Percentiles rank a stretch among this genome's conserved stretches.
phyloP scores from a whole-genome alignment of 2,329 filamentous ascomycete species.

The Scedosporium minutisporum region DNA sequence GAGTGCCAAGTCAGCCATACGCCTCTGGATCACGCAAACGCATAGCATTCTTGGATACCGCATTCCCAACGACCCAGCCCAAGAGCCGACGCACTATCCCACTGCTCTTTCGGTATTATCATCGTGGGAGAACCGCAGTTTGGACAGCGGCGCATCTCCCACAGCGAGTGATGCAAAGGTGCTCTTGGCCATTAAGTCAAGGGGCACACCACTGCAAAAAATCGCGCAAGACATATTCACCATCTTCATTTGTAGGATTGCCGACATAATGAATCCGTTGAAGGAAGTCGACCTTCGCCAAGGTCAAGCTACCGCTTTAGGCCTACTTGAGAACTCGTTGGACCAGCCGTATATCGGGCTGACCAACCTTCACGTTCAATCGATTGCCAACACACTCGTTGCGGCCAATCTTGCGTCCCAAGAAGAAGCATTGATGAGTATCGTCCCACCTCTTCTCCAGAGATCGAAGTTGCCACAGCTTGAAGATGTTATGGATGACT shows the following conservation, averaged over 20 bases:
- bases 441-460: not conserved
- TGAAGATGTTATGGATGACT: not conserved
- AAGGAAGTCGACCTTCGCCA: not conserved
- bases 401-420: not conserved
- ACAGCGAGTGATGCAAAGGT: not conserved
- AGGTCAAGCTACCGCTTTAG: not conserved
- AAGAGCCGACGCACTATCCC: not conserved
- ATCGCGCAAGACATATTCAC: not conserved
- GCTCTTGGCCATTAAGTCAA: not conserved
- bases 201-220: not conserved
- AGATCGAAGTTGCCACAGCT: not conserved
- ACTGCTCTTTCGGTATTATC: not conserved
- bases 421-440: not conserved
- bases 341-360: not conserved
- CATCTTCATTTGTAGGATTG: not conserved
- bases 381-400: not conserved
- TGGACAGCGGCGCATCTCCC: not conserved
- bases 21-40: not conserved
- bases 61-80: not conserved
- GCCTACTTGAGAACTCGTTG: not conserved
- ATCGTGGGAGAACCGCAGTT: not conserved
- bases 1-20: not conserved
- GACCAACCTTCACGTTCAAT: not conserved
- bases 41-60: not conserved
- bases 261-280: not conserved